Evolutionary conservation across 1,139 yeast genomes (phyloP), one percentile per base, ranked within the genome.

Genomic region (Lodderomyces metapsilosis): DNA sequence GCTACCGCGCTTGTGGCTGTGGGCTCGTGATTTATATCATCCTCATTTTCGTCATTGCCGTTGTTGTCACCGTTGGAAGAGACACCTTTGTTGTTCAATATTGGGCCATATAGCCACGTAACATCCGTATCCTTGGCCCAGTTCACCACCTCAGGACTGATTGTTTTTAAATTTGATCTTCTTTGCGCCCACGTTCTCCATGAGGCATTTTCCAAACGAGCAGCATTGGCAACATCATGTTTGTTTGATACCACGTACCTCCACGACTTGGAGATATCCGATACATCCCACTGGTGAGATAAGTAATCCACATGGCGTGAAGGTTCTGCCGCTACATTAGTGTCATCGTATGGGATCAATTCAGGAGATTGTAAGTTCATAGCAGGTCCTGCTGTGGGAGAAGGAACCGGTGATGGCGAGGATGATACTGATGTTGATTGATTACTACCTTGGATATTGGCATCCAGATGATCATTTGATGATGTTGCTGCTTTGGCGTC

Each of bases 251-350:
- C 91, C 47, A 92, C 86, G 60, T 92, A 92, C 50, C 96, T 75
- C 98, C 98, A 92, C 30, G 96, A 88, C 52, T 87, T 87, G 11
- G 95, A 86, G 32, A 92, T 88, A 60, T 92, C 98, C 4, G 82
- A 71, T 51, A 91, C 98, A 54, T 88, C 88, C 98, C 98, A 92
- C 58, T 92, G 78, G 59, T 92, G 96, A 4, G 96, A 87, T 36
- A 92, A 73, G 61, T 92, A 92, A 66, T 92, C 98, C 12, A 92
- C 98, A 57, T 91, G 97, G 40, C 84, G 77, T 37, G 85, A 78
- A 5, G 98, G 97, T 55, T 87, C 95, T 49, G 79, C 78, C 41
- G 78, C 78, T 30, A 91, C 74, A 53, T 86, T 95, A 22, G 82
- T 79, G 63, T 92, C 98, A 62, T 92, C 98, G 54, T 86, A 89